These are phyloP conservation scores for Penicillium odoratum DNA, from an alignment of 495 filamentous ascomycete species.

Conservation along the genomic window DNA sequence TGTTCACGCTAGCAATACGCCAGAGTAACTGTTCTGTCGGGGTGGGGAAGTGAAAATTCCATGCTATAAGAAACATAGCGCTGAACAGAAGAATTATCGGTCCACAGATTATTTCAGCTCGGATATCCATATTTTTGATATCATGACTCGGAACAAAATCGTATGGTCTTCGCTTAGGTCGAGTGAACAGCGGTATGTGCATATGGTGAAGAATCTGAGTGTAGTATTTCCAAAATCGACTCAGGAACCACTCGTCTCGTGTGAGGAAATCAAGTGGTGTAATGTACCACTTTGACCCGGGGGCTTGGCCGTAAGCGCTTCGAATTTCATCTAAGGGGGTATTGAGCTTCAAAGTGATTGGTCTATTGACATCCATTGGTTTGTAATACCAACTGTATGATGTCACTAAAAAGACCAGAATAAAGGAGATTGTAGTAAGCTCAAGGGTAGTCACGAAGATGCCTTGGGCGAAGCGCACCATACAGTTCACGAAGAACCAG, in stretches of 20 bases:
- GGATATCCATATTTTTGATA: constrained; percentile 8
- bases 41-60: constrained; percentile 30
- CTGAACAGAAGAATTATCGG: constrained; percentile 19
- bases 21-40: constrained; percentile 27
- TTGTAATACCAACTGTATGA: constrained; percentile 46
- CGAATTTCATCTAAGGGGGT: constrained; percentile 3
- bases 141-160: constrained; percentile 23
- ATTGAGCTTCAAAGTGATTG: constrained; percentile 12
- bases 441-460: constrained; percentile 39
- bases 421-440: constrained; percentile 43
- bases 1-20: constrained; percentile 22
- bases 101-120: constrained; percentile 14
- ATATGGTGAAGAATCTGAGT: constrained; percentile 18
- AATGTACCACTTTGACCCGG: constrained; percentile 13
- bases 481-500: constrained; percentile 37
- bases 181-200: constrained; percentile 17
- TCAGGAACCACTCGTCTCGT: constrained; percentile 19
- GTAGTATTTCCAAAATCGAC: constrained; percentile 23
- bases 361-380: constrained; percentile 33
- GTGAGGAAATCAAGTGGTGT: constrained; percentile 28
- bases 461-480: constrained; percentile 21
- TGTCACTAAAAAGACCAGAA: constrained; percentile 37
- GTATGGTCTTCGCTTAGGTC: constrained; percentile 13
- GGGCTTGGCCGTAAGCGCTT: neutral
- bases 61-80: constrained; percentile 31